phyloP scores from a whole-genome alignment of 2,329 filamentous ascomycete genomes.

The Ramichloridium luteum region DNA sequence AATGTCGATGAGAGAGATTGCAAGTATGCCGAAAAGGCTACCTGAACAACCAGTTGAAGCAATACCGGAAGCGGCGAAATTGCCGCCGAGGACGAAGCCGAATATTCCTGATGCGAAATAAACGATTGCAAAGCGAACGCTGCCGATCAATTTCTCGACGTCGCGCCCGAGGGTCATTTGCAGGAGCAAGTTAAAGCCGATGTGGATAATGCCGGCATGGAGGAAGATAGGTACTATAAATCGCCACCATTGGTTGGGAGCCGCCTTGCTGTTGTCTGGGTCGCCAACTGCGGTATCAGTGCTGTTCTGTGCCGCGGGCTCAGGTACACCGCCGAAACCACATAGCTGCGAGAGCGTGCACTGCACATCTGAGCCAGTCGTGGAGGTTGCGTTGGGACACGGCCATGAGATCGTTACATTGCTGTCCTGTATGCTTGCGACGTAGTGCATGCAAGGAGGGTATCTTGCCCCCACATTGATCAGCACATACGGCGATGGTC shows the following conservation, averaged over 20 bases:
- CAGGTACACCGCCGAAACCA: slow-evolving; percentile 65
- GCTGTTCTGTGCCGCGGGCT: slow-evolving; percentile 42
- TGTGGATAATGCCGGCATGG: slow-evolving; percentile 87
- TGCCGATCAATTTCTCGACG: slow-evolving; percentile 83
- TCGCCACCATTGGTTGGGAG: slow-evolving; percentile 90
- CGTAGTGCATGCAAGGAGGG: slow-evolving; percentile 86
- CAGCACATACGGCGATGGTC: slow-evolving; percentile 75
- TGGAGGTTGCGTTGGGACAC: slow-evolving; percentile 62
- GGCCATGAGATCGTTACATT: slow-evolving; percentile 52
- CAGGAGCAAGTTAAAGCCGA: slow-evolving; percentile 86
- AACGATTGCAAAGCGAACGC: slow-evolving; percentile 75
- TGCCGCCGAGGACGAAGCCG: slow-evolving; percentile 87
- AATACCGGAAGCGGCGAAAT: slow-evolving; percentile 72
- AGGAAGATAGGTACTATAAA: slow-evolving; percentile 95
- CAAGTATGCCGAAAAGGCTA: slow-evolving; percentile 81
- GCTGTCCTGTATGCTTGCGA: slow-evolving; percentile 42
- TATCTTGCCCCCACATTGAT: slow-evolving; percentile 97
- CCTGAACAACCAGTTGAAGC: slow-evolving; percentile 80
- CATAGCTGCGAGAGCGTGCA: slow-evolving; percentile 74
- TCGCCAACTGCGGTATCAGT: slow-evolving; percentile 31
- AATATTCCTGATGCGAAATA: slow-evolving; percentile 91
- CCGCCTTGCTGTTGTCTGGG: slow-evolving; percentile 34
- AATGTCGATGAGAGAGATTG: slow-evolving; percentile 75
- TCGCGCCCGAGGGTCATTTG: slow-evolving; percentile 83
- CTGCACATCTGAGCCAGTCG: slow-evolving; percentile 42